A percentile compares a stretch with the other conserved stretches of the same genome.
These are phyloP conservation scores for Straminergon stramineum DNA, from an alignment of 225 moss, liverwort and hornwort species.

Conservation along the genomic window DNA sequence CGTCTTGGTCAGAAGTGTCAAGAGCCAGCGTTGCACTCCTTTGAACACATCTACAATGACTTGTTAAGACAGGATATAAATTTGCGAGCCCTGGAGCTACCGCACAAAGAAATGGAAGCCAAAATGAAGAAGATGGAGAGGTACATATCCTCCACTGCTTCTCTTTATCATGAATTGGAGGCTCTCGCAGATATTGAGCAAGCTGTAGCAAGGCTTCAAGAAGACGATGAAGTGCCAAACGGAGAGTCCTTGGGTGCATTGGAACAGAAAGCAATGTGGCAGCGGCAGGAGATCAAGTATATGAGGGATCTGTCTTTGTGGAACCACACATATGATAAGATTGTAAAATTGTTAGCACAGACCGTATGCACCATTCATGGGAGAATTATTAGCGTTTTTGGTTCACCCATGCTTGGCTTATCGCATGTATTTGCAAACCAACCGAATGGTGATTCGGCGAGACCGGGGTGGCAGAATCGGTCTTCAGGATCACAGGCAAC, in stretches of 20 bases:
- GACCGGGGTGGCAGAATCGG: slow-evolving; percentile 30
- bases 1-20: slow-evolving; percentile 88
- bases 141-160: slow-evolving; percentile 70
- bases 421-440: slow-evolving; percentile 73
- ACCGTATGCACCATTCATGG: slow-evolving; percentile 89
- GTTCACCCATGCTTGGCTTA: slow-evolving; percentile 86
- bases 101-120: slow-evolving; percentile 77
- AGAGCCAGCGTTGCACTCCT: slow-evolving; percentile 67
- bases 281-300: slow-evolving; percentile 78
- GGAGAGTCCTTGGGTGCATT: slow-evolving; percentile 55
- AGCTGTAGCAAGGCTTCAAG: slow-evolving; percentile 58
- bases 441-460: slow-evolving; percentile 38
- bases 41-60: slow-evolving; percentile 85
- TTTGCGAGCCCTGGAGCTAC: slow-evolving; percentile 54
- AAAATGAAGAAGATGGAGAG: slow-evolving; percentile 96
- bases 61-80: slow-evolving; percentile 76
- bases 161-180: slow-evolving; percentile 83
- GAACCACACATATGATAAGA: slow-evolving; percentile 89
- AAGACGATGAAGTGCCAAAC: slow-evolving; percentile 56
- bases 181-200: slow-evolving; percentile 79
- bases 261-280: slow-evolving; percentile 80
- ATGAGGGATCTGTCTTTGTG: slow-evolving; percentile 79
- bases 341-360: slow-evolving; percentile 75
- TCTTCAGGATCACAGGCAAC: slow-evolving; percentile 35
- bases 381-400: slow-evolving; percentile 71